Base-by-base conservation (phyloP, 2,329 filamentous ascomycete species). In the Phialophora tarda region DNA sequence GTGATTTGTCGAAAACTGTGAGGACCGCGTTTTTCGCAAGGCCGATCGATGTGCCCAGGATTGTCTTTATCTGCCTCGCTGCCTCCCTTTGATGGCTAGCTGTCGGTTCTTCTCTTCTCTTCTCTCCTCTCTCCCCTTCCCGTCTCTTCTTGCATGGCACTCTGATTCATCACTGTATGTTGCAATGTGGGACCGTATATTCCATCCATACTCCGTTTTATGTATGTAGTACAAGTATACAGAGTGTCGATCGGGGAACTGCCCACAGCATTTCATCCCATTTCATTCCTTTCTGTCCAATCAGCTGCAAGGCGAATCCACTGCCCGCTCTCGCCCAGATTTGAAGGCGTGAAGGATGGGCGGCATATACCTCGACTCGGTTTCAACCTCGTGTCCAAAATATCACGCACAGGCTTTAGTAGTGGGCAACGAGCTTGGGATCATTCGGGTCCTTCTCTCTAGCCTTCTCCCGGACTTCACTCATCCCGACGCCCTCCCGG, bases 401-500 rank as follows among this genome's bases (percentile, higher is more conserved):
- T 41, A 4, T 41, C 14, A 7, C 4, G 2, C 32, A 34, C 3
- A 34, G 10, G 2, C 3, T 10, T n/a, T 44, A 44, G 8, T 7
- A 44, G 17, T 44, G 38, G 17, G 38, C 38, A 2, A 44, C 38
- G 17, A 44, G 38, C 17, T 44, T 44, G 38, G 38, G 38, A 44
- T 44, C 38, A 44, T 68, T 63, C 47, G 53, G 26, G 17, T 61
- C 55, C 6, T 58, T 67, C 14, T 51, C 53, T 48, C 63, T 61
- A 11, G 66, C 60, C 59, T 70, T 70, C 51, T 74, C 75, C 63
- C 75, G 73, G n/a, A 75, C 73, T 44, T 76, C 73, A 47, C 72
- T 75, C 66, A 80, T 68, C 10, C 77, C 76, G 21, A 75, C 73
- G 63, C 76, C 78, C 54, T 74, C 75, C 54, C 79, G 72, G 28